Percentiles rank a stretch among this genome's conserved stretches.
These are phyloP conservation scores for Metschnikowia continentalis DNA, from an alignment of 805 yeast genomes.

Conservation along the genomic window DNA sequence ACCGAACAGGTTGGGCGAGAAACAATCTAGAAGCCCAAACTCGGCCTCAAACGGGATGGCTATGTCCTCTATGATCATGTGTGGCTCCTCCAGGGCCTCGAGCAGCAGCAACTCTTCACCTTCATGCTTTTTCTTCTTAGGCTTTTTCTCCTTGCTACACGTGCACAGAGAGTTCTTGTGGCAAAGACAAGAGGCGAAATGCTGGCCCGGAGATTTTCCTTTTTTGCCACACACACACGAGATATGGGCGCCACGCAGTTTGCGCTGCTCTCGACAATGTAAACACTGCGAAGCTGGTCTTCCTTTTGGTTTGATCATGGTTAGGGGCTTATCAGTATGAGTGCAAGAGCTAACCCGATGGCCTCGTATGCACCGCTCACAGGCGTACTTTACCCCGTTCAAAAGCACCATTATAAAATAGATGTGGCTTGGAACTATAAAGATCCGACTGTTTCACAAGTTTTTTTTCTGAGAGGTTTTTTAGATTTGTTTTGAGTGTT, in stretches of 20 bases:
- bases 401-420: slow-evolving; percentile 73
- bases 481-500: no score
- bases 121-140: slow-evolving; percentile 11
- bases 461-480: no score
- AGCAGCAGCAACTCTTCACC: neutral
- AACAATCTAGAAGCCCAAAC: slow-evolving; percentile 39
- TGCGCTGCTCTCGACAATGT: slow-evolving; percentile 77
- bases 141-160: slow-evolving; percentile 26
- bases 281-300: slow-evolving; percentile 90
- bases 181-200: slow-evolving; percentile 36
- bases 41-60: slow-evolving; percentile 29
- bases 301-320: slow-evolving; percentile 94
- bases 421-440: no score
- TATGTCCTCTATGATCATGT: slow-evolving; percentile 24
- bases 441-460: no score
- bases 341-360: slow-evolving; percentile 93
- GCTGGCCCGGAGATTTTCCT: slow-evolving; percentile 37
- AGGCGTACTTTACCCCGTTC: slow-evolving; percentile 92
- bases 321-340: slow-evolving; percentile 85
- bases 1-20: slow-evolving; percentile 16
- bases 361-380: slow-evolving; percentile 94
- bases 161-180: slow-evolving; percentile 40
- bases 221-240: slow-evolving; percentile 67
- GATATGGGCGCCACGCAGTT: slow-evolving; percentile 60
- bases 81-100: neutral